Base-by-base conservation (phyloP, 148 eudicot species). In the Spergularia bocconei region DNA sequence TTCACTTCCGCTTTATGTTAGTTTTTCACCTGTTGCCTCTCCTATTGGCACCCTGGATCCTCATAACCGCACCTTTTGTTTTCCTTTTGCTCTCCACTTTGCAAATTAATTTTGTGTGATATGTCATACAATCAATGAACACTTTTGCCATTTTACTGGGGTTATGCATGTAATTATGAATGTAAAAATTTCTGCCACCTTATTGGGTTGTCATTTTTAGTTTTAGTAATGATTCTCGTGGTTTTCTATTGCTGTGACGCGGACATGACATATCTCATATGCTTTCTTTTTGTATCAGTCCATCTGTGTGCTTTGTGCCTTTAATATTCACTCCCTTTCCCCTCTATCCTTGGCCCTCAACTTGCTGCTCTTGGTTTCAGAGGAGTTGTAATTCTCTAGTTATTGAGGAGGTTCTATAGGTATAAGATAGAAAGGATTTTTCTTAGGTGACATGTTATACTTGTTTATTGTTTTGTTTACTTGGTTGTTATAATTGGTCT, bases 211-310 rank as follows among this genome's bases (percentile, higher is more conserved):
- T 44, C 36, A 29, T 29, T 29, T 29, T 29, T 29, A 29, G 36
- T 29, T 29, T 29, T 29, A 29, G 25, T 1, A 23, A 59, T 16
- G 17, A 17, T 64, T 53, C n/a, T 19, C 6, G 36, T 62, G 55
- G 63, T 55, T 62, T 39, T 57, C 52, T 71, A 14, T 17, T 71
- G 48, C 41, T 56, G 75, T 56, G 29, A 55, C 68, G 12, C 39
- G 16, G 53, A 62, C 69, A n/a, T 68, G 33, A 13, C 74, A 48
- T 69, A 48, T 53, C 2, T 58, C 33, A 41, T 47, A 63, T 57
- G 20, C 9, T 56, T 75, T 23, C n/a, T 11, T 58, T 11, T 47
- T 48, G 51, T n/a, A 19, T 17, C 4, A 9, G n/a, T 36, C 7
- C 11, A 12, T 51, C 33, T 53, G 17, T 29, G 41, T 63, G 20